phyloP scores from a whole-genome alignment of 495 filamentous ascomycete species.

The Xylaria acuta region DNA sequence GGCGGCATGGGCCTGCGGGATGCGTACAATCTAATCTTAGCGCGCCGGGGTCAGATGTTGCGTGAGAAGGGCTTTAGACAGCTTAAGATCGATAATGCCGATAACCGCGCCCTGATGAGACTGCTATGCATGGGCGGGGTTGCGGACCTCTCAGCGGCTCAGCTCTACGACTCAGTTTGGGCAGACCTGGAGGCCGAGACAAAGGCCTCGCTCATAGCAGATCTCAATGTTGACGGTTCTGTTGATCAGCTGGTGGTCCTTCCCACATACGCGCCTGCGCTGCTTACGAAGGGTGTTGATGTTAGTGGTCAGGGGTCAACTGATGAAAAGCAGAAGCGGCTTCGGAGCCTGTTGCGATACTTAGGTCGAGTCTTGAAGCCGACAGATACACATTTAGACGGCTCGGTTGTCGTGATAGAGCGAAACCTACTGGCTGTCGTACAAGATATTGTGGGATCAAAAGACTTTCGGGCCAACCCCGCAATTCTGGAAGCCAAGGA shows the following conservation, averaged over 20 bases:
- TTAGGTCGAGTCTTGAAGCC: constrained; percentile 31
- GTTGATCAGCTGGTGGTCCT: constrained; percentile 40
- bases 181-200: constrained; percentile 31
- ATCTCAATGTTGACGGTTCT: constrained; percentile 44
- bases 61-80: constrained; percentile 36
- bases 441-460: constrained; percentile 23
- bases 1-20: constrained; percentile 32
- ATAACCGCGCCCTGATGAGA: constrained; percentile 44
- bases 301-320: constrained; percentile 13
- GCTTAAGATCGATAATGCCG: constrained; percentile 30
- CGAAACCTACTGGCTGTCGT: constrained; percentile 29
- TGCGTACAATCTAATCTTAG: constrained; percentile 46
- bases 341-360: constrained; percentile 32
- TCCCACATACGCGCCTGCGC: constrained; percentile 46
- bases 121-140: constrained; percentile 48
- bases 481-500: background rate
- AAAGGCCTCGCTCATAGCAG: constrained; percentile 30
- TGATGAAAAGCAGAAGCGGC: constrained; percentile 26
- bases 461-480: constrained; percentile 11
- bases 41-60: constrained; percentile 34
- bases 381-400: background rate
- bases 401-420: constrained; percentile 32
- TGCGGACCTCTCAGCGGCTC: constrained; percentile 34
- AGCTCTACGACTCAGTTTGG: constrained; percentile 41
- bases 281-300: constrained; percentile 35